phyloP scores from a whole-genome alignment of 1,284 basidiomycete species.

The Ganoderma sinense region DNA sequence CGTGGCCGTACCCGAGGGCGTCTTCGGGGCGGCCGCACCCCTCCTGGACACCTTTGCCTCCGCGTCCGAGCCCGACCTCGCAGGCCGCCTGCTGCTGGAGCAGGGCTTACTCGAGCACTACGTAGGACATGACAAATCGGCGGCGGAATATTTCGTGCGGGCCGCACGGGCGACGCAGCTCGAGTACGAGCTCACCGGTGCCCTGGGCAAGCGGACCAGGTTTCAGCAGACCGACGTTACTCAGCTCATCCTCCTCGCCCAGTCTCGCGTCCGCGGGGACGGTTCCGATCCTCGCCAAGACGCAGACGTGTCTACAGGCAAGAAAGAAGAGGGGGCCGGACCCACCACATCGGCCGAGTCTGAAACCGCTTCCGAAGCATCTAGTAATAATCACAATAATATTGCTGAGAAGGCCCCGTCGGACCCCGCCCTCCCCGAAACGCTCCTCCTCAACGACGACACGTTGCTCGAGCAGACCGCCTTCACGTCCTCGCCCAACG shows the following conservation, averaged over 20 bases:
- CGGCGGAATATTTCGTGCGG: slow-evolving; percentile 81
- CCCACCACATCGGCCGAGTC: slow-evolving; percentile 31
- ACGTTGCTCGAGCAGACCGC: slow-evolving; percentile 94
- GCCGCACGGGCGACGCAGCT: slow-evolving; percentile 84
- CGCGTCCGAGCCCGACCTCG: slow-evolving; percentile 62
- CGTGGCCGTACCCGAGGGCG: slow-evolving; percentile 62
- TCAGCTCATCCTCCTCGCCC: slow-evolving; percentile 94
- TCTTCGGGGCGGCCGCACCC: slow-evolving; percentile 57
- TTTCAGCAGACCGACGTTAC: slow-evolving; percentile 89
- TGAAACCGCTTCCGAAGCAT: not conserved
- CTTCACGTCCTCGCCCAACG: slow-evolving; percentile 72
- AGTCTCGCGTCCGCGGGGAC: slow-evolving; percentile 70
- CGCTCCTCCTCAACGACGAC: slow-evolving; percentile 92
- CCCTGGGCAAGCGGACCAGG: slow-evolving; percentile 93
- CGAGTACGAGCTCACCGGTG: slow-evolving; percentile 92
- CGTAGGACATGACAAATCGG: slow-evolving; percentile 78
- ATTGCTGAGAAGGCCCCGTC: slow-evolving; percentile 7
- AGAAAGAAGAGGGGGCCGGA: slow-evolving; percentile 31
- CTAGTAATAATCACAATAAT: not conserved
- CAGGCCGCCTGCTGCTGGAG: slow-evolving; percentile 80
- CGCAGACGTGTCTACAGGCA: slow-evolving; percentile 14
- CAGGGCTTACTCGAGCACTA: slow-evolving; percentile 83
- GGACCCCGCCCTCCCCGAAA: slow-evolving; percentile 67
- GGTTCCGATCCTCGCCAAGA: slow-evolving; percentile 16
- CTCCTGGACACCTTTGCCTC: slow-evolving; percentile 48